phyloP scores from a whole-genome alignment of 2,329 filamentous ascomycete species.

The Helminthosporium solani region DNA sequence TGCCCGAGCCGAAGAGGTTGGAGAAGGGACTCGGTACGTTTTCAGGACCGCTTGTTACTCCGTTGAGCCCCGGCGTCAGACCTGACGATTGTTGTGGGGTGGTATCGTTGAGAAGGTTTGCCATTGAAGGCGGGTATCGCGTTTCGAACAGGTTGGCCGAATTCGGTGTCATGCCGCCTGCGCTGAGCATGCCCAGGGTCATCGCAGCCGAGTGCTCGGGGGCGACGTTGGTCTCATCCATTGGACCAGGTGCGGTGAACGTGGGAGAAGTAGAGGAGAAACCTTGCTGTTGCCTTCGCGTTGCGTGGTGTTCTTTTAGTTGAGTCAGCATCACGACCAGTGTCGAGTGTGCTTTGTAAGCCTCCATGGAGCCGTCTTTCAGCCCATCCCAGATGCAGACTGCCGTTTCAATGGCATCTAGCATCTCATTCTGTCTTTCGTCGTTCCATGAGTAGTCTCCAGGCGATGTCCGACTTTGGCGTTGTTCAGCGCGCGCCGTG shows the following conservation, averaged over 20 bases:
- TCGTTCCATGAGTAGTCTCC: conserved; percentile 50
- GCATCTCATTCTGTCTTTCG: conserved; percentile 68
- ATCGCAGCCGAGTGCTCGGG: conserved; percentile 67
- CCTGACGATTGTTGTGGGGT: conserved; percentile 29
- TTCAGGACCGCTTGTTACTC: conserved; percentile 41
- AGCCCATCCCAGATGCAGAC: conserved; percentile 78
- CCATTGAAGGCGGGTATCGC: conserved; percentile 41
- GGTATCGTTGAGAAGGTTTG: conserved; percentile 41
- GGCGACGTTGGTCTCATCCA: conserved; percentile 57
- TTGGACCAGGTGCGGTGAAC: conserved; percentile 31
- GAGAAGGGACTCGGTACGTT: conserved; percentile 56
- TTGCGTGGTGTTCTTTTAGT: conserved; percentile 57
- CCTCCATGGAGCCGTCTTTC: conserved; percentile 78
- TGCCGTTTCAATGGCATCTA: conserved; percentile 69
- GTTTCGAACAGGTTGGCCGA: conserved; percentile 45
- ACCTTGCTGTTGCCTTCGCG: conserved; percentile 28
- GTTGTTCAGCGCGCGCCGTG: conserved; percentile 52
- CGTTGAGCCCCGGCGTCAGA: conserved; percentile 38
- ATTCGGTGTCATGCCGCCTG: conserved; percentile 59
- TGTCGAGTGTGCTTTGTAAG: conserved; percentile 79
- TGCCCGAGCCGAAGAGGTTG: conserved; percentile 53
- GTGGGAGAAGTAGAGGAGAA: conserved; percentile 33
- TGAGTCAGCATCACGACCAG: conserved; percentile 84
- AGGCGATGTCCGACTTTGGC: conserved; percentile 35
- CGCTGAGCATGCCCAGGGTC: conserved; percentile 68